Evolutionary conservation across 768 basidiomycete species (phyloP).

Genomic region (Tylopilus plumbeoviolaceoides): DNA sequence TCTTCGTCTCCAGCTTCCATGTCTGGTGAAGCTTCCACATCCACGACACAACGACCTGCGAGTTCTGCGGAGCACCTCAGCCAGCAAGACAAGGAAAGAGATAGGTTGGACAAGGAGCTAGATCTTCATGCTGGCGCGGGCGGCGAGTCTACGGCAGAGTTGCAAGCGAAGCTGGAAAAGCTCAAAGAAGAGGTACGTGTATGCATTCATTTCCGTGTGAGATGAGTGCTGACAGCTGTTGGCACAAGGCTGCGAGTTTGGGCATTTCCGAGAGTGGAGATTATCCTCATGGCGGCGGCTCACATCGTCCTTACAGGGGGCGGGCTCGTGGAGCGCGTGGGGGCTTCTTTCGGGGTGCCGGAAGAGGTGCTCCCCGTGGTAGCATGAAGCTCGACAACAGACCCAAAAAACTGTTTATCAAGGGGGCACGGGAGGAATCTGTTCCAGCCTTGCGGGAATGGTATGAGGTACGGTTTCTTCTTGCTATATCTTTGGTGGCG

Average conservation of each 20-base stretch:
- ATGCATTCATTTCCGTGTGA: neutral
- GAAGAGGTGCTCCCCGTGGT: constrained; percentile 62
- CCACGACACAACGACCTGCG: constrained; percentile 21
- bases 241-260: constrained; percentile 63
- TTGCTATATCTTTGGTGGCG: neutral
- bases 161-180: constrained; percentile 70
- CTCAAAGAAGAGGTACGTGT: constrained; percentile 72
- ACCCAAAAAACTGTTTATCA: constrained; percentile 73
- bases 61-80: constrained; percentile 29
- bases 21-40: constrained; percentile 26
- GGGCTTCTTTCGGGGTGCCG: constrained; percentile 54
- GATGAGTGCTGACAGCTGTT: constrained; percentile 6
- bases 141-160: constrained; percentile 57
- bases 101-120: constrained; percentile 79
- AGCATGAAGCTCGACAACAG: constrained; percentile 92
- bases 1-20: constrained; percentile 29
- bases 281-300: constrained; percentile 31
- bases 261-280: constrained; percentile 56
- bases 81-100: constrained; percentile 56
- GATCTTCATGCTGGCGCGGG: constrained; percentile 50
- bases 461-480: constrained; percentile 61
- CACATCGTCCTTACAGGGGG: constrained; percentile 65
- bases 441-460: constrained; percentile 69
- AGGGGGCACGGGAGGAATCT: constrained; percentile 55
- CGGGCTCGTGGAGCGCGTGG: constrained; percentile 57